Base-by-base conservation (phyloP, 495 filamentous ascomycete species). In the Cercophora newfieldiana region DNA sequence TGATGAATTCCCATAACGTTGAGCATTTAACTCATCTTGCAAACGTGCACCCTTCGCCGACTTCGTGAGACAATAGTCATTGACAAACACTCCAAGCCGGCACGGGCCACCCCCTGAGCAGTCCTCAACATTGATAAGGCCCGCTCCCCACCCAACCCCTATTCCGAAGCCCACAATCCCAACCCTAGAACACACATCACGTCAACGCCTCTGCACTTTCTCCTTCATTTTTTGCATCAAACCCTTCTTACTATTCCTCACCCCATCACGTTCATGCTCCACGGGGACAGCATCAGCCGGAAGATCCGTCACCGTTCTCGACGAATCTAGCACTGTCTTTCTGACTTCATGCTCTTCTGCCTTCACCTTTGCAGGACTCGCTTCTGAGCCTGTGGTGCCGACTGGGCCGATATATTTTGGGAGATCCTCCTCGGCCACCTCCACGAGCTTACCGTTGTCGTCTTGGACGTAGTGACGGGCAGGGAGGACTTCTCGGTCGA, bases 401-500 rank as follows among this genome's bases (percentile, higher is more conserved):
- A 53, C n/a, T 19, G 19, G 21, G 26, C 64, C 55, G 8, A 53
- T 57, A 26, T 59, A 56, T 14, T 8, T 25, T 3, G 59, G 65
- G 7, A 67, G 33, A 37, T 64, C 56, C 21, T n/a, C 16, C 55
- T 64, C 61, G 8, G 26, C 4, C 14, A 68, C 49, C 25, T 68
- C 61, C 2, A 61, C 31, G 0, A 64, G 29, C 4, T 53, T 49
- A 1, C 62, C 66, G 54, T 50, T 14, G 3, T 26, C 19, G 53
- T 63, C 66, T 7, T 47, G 64, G 5, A 68, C 64, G 29, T 67
- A 70, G 60, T 77, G 72, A 0, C 68, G 67, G 18, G 71, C 64
- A 22, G 72, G 71, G 24, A 73, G 61, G 16, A 72, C 47, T 66
- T 86, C 79, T 14, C 81, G 74, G 16, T 86, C 83, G 28, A 77